phyloP scores from a whole-genome alignment of 106 monocot genomes.

The Acorus calamus region DNA sequence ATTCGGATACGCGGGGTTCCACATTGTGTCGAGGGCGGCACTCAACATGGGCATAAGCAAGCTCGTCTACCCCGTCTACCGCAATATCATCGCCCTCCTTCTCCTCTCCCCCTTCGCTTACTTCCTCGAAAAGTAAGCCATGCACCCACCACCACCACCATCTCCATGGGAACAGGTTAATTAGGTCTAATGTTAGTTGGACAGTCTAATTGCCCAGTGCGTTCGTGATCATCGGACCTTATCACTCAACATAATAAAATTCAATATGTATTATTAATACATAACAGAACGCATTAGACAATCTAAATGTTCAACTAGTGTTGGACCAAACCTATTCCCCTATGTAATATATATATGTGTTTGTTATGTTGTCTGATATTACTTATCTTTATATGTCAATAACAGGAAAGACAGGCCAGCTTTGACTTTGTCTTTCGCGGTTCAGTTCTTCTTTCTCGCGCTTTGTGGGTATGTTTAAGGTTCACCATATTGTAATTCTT shows the following conservation, averaged over 20 bases:
- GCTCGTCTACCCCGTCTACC: constrained; percentile 78
- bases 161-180: too few relatives aligned
- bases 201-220: too few relatives aligned
- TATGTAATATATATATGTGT: not conserved
- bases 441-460: constrained; percentile 64
- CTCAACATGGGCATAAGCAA: constrained; percentile 92
- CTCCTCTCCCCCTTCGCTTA: constrained; percentile 88
- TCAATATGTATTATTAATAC: too few relatives aligned
- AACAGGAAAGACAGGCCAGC: constrained; percentile 61
- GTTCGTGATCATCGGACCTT: too few relatives aligned
- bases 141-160: not conserved
- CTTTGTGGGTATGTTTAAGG: constrained; percentile 42
- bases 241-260: too few relatives aligned
- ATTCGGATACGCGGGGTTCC: constrained; percentile 83
- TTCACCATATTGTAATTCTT: too few relatives aligned
- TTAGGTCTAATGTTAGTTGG: too few relatives aligned
- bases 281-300: too few relatives aligned
- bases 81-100: constrained; percentile 77
- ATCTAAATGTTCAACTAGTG: too few relatives aligned
- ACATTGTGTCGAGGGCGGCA: constrained; percentile 69
- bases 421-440: constrained; percentile 30
- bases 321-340: not conserved
- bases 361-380: not conserved
- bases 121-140: constrained; percentile 78
- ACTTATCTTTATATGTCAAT: not conserved